These are phyloP conservation scores for Arthrobotrys pseudoclavata DNA, from an alignment of 2,329 filamentous ascomycete genomes.

Conservation along the genomic window DNA sequence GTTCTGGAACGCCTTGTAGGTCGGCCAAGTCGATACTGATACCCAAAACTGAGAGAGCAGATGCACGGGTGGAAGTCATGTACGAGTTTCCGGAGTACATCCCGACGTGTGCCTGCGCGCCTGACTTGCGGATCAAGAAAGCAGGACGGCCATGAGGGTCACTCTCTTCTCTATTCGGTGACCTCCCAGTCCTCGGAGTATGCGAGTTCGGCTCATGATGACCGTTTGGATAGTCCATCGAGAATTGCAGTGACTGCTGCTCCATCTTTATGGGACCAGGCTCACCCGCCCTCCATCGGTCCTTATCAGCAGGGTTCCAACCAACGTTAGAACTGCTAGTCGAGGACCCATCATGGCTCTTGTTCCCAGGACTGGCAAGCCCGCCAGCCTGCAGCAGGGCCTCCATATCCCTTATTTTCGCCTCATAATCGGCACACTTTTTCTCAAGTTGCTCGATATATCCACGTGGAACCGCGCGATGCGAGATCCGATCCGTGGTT, in stretches of 20 bases:
- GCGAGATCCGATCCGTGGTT: conserved; percentile 88
- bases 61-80: conserved; percentile 81
- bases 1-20: conserved; percentile 70
- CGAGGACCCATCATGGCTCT: conserved; percentile 38
- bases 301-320: conserved; percentile 48
- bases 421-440: conserved; percentile 71
- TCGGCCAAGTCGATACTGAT: conserved; percentile 83
- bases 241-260: conserved; percentile 45
- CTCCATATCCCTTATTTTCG: conserved; percentile 78
- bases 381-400: conserved; percentile 73
- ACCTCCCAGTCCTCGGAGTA: conserved; percentile 23
- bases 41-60: conserved; percentile 81
- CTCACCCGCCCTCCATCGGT: conserved; percentile 33
- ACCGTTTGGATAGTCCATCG: conserved; percentile 37
- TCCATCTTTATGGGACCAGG: conserved; percentile 43
- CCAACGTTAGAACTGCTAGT: conserved; percentile 39
- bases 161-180: conserved; percentile 22
- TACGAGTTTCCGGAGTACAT: conserved; percentile 74
- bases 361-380: conserved; percentile 28
- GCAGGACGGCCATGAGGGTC: conserved; percentile 50
- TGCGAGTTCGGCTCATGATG: conserved; percentile 15
- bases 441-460: conserved; percentile 82
- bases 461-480: conserved; percentile 81
- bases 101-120: conserved; percentile 62
- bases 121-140: conserved; percentile 62